phyloP scores from a whole-genome alignment of 2,329 filamentous ascomycete genomes.

The Didymella pomorum region DNA sequence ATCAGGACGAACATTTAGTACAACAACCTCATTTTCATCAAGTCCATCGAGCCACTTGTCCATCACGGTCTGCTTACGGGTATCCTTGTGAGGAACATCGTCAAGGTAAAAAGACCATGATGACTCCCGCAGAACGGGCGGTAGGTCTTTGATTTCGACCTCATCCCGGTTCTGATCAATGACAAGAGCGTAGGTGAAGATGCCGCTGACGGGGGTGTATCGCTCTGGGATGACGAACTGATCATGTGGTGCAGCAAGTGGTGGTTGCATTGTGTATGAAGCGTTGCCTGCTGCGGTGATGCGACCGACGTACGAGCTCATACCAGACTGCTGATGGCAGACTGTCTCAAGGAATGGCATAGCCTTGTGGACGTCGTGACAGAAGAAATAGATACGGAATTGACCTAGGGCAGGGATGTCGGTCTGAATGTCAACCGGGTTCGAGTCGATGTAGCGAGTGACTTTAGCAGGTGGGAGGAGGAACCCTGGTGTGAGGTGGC shows the following conservation, averaged over 20 bases:
- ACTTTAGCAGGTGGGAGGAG: constrained; percentile 73
- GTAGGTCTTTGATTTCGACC: constrained; percentile 72
- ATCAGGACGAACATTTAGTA: constrained; percentile 75
- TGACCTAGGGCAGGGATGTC: constrained; percentile 81
- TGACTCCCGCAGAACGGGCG: constrained; percentile 67
- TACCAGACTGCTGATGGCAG: constrained; percentile 62
- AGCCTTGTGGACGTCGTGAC: constrained; percentile 65
- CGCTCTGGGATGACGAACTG: constrained; percentile 72
- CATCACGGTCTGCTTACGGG: constrained; percentile 62
- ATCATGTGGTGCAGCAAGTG: constrained; percentile 66
- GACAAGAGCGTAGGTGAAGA: constrained; percentile 72
- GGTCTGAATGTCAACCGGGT: constrained; percentile 78
- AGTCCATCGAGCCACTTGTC: constrained; percentile 74
- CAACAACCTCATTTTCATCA: constrained; percentile 64
- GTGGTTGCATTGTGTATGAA: constrained; percentile 69
- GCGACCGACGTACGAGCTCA: constrained; percentile 65
- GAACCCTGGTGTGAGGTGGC: constrained; percentile 51
- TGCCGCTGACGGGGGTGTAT: constrained; percentile 71
- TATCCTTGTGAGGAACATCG: constrained; percentile 65
- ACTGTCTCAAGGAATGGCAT: constrained; percentile 67
- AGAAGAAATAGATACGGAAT: constrained; percentile 77
- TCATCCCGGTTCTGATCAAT: constrained; percentile 69
- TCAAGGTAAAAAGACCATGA: constrained; percentile 78
- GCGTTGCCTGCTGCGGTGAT: constrained; percentile 66
- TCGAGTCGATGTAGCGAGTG: constrained; percentile 78